Conservation (phyloP, 495 filamentous ascomycete species). For the Diplogelasinospora grovesii region DNA sequence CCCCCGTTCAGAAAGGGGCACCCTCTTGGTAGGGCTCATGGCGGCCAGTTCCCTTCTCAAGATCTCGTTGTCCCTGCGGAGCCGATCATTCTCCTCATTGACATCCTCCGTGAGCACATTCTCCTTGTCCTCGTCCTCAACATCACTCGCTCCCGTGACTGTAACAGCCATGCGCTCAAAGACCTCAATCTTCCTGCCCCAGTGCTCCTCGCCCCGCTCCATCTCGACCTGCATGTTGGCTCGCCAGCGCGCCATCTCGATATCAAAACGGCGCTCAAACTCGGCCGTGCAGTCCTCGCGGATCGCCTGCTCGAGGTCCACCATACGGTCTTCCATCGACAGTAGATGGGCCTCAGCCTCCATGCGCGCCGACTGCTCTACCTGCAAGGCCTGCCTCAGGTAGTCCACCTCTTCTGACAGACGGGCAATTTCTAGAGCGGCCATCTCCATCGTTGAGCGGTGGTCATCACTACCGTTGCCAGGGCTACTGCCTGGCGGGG, state of each 20-base stretch:
- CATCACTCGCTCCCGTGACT: constrained; percentile 14
- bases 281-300: constrained; percentile 86
- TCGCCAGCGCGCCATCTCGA: constrained; percentile 71
- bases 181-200: constrained; percentile 87
- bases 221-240: constrained; percentile 64
- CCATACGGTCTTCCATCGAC: constrained; percentile 57
- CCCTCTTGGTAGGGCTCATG: constrained; percentile 36
- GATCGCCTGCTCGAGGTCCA: constrained; percentile 73
- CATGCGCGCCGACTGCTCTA: constrained; percentile 48
- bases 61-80: constrained; percentile 45
- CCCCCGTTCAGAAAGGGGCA: constrained; percentile 38
- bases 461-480: constrained; percentile 47
- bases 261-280: constrained; percentile 70
- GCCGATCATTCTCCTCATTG: constrained; percentile 54
- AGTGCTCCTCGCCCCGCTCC: constrained; percentile 70
- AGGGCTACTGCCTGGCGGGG: constrained; percentile 39
- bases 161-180: constrained; percentile 56
- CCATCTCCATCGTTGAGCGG: constrained; percentile 67
- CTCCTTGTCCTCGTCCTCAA: constrained; percentile 44
- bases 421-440: constrained; percentile 64
- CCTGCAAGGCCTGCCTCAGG: constrained; percentile 50
- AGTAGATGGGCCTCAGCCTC: constrained; percentile 53
- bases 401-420: constrained; percentile 74
- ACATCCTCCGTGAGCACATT: constrained; percentile 49
- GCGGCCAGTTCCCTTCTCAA: constrained; percentile 42